phyloP scores from a whole-genome alignment of 2,329 filamentous ascomycete genomes.

The Fusarium tricinctum region DNA sequence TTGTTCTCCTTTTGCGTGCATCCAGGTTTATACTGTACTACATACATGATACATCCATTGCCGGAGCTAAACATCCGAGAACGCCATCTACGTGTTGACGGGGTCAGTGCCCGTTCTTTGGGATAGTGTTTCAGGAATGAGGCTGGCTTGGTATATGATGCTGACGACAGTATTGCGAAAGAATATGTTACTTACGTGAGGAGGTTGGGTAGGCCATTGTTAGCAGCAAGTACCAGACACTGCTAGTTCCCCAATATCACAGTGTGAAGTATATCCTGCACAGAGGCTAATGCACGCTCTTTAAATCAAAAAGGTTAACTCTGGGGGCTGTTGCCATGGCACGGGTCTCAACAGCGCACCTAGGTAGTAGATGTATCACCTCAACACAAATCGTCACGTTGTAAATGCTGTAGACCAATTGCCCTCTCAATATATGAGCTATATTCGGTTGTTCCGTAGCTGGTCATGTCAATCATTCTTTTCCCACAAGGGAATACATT shows the following conservation, averaged over 20 bases:
- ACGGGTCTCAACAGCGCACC: too few relatives aligned
- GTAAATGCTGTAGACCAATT: too few relatives aligned
- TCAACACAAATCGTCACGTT: too few relatives aligned
- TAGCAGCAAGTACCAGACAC: too few relatives aligned
- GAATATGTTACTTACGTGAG: neutral
- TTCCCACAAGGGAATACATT: neutral
- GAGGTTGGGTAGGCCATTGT: neutral
- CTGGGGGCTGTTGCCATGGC: too few relatives aligned
- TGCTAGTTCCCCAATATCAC: too few relatives aligned
- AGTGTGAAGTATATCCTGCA: neutral
- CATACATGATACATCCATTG: neutral
- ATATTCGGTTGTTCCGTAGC: neutral
- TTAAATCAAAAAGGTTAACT: neutral
- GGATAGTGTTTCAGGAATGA: neutral
- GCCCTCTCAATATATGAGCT: neutral
- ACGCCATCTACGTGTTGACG: conserved; percentile 15
- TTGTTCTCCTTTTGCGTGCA: neutral
- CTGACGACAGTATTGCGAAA: conserved; percentile 31
- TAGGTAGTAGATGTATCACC: too few relatives aligned
- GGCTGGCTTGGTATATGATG: neutral
- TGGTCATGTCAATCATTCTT: neutral
- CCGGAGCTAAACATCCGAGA: neutral
- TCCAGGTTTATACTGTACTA: neutral
- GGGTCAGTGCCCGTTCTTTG: neutral
- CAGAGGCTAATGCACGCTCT: neutral